Evolutionary conservation across 2,329 filamentous ascomycete species (phyloP).

Genomic region (Fusarium ramigenum): DNA sequence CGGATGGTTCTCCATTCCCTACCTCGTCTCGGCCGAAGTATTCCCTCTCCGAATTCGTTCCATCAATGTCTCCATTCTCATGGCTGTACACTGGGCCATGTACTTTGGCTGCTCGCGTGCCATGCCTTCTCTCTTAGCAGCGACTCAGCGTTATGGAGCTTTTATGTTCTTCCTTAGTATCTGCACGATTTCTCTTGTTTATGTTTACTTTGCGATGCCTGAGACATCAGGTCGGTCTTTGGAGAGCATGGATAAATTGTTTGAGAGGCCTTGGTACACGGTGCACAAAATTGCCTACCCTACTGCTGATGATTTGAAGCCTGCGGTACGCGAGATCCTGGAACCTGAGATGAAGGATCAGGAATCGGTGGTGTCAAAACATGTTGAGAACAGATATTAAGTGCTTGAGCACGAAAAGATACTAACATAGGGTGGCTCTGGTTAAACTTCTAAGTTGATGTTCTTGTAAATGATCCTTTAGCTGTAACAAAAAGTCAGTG

Average conservation of each 20-base stretch:
- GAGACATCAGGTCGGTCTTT: constrained; percentile 44
- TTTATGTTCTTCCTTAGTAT: constrained; percentile 46
- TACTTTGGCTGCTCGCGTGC: constrained; percentile 48
- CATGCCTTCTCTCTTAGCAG: constrained; percentile 47
- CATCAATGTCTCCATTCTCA: constrained; percentile 52
- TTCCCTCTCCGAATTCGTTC: constrained; percentile 55
- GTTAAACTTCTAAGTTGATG: accelerated
- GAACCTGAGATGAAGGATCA: constrained; percentile 19
- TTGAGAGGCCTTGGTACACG: constrained; percentile 45
- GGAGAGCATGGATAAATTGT: constrained; percentile 45
- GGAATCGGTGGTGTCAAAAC: constrained; percentile 11
- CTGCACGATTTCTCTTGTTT: constrained; percentile 41
- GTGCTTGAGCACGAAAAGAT: accelerated
- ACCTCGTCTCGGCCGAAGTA: constrained; percentile 56
- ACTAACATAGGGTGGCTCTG: accelerated
- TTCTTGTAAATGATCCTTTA: accelerated
- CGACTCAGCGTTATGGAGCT: constrained; percentile 45
- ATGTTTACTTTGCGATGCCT: constrained; percentile 48
- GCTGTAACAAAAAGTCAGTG: accelerated
- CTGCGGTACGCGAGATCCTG: constrained; percentile 2
- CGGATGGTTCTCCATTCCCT: constrained; percentile 58
- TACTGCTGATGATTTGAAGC: constrained; percentile 37
- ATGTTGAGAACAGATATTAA: background rate
- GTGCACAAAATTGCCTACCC: constrained; percentile 44
- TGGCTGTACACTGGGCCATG: constrained; percentile 54